Percentiles rank a stretch among this genome's conserved stretches.
These are phyloP conservation scores for Pythium apleroticum DNA, from an alignment of 352 stramenopile genomes.

Conservation along the genomic window DNA sequence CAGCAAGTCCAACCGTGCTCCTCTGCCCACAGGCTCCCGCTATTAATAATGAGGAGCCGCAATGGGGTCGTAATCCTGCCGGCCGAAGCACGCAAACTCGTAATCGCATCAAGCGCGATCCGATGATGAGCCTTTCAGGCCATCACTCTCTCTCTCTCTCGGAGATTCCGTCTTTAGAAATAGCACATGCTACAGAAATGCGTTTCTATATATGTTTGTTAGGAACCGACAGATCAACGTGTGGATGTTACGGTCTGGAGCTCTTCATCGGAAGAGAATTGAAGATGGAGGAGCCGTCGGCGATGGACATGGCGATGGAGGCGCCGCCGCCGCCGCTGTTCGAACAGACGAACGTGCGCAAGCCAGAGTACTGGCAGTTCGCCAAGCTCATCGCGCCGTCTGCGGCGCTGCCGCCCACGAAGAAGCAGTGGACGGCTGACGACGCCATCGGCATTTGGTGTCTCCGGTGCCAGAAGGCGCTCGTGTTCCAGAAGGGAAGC, in stretches of 20 bases:
- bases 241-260: neutral
- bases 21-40: too few relatives aligned
- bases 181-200: too few relatives aligned
- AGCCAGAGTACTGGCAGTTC: conserved; percentile 58
- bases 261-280: neutral
- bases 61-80: too few relatives aligned
- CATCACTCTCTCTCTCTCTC: neutral
- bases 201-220: conserved; percentile 7
- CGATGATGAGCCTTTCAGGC: neutral
- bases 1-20: neutral
- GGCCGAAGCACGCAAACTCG: too few relatives aligned
- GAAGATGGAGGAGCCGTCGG: conserved; percentile 14
- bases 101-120: neutral
- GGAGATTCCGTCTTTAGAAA: neutral
- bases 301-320: neutral
- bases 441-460: conserved; percentile 54
- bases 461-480: conserved; percentile 32
- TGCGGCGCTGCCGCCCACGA: conserved; percentile 27
- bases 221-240: neutral
- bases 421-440: conserved; percentile 48
- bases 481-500: conserved; percentile 48
- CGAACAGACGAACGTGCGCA: conserved; percentile 44
- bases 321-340: conserved; percentile 42
- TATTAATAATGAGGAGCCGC: too few relatives aligned
- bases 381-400: conserved; percentile 40